These are phyloP conservation scores for Neurospora pannonica DNA, from an alignment of 495 filamentous ascomycete species.

Conservation along the genomic window DNA sequence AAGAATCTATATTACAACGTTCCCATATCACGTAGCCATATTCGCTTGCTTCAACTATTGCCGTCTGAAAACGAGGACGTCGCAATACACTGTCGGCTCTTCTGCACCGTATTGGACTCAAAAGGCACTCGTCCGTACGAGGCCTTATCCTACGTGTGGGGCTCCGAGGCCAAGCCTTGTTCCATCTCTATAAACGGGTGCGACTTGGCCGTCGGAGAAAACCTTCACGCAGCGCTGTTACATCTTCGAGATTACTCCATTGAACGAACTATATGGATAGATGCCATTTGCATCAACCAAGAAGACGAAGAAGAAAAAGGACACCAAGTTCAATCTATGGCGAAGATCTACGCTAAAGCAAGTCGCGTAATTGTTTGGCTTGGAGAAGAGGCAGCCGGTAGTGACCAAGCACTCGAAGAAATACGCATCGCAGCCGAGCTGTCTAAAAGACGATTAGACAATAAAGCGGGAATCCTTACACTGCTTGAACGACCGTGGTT, in stretches of 20 bases:
- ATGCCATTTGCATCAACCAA: slow-evolving; percentile 27
- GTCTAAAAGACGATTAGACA: slow-evolving; percentile 4
- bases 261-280: slow-evolving; percentile 16
- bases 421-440: slow-evolving; percentile 3
- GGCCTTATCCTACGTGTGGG: slow-evolving; percentile 13
- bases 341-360: slow-evolving; percentile 25
- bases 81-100: background rate
- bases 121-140: background rate
- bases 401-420: slow-evolving; percentile 11
- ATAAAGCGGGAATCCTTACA: too few relatives aligned
- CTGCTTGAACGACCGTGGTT: too few relatives aligned
- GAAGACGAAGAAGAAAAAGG: slow-evolving; percentile 5
- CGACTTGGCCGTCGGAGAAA: slow-evolving; percentile 6
- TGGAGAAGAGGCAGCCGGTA: slow-evolving; percentile 17
- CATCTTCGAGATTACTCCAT: slow-evolving; percentile 8
- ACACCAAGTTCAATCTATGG: slow-evolving; percentile 17
- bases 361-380: slow-evolving; percentile 28
- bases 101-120: background rate
- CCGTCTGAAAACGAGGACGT: background rate
- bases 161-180: slow-evolving; percentile 1
- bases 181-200: slow-evolving; percentile 10
- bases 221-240: slow-evolving; percentile 12
- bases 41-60: background rate
- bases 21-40: background rate
- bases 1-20: background rate